These are phyloP conservation scores for Tolypocladium tropicale DNA, from an alignment of 2,329 filamentous ascomycete genomes.

Conservation along the genomic window DNA sequence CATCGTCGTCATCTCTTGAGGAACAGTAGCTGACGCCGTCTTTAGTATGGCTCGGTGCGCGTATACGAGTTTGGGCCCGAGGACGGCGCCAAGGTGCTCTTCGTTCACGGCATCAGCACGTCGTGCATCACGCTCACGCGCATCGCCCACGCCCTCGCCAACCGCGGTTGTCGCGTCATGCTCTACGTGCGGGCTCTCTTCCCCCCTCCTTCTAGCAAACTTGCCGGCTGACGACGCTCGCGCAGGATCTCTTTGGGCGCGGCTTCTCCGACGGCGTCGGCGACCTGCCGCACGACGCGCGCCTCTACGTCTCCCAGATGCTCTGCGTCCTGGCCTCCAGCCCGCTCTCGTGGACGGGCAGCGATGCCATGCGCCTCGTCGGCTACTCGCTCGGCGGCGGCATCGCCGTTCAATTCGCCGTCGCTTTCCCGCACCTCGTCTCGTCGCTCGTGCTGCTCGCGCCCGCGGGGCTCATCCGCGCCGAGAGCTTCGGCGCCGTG, in stretches of 20 bases:
- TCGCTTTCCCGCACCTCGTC: constrained; percentile 61
- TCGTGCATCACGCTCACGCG: constrained; percentile 63
- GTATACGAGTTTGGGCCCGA: constrained; percentile 78
- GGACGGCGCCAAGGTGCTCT: constrained; percentile 60
- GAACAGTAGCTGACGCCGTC: constrained; percentile 2
- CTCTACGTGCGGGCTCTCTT: constrained; percentile 45
- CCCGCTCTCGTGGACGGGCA: constrained; percentile 54
- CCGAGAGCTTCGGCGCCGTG: constrained; percentile 38
- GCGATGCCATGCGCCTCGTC: constrained; percentile 50
- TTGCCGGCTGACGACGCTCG: constrained; percentile 3
- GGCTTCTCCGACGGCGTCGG: constrained; percentile 56
- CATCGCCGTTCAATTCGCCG: constrained; percentile 64
- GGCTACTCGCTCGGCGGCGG: constrained; percentile 80
- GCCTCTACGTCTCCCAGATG: constrained; percentile 64
- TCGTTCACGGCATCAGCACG: constrained; percentile 78
- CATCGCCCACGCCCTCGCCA: constrained; percentile 56
- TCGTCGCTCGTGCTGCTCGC: constrained; percentile 65
- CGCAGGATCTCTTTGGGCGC: constrained; percentile 56
- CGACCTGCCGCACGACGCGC: constrained; percentile 60
- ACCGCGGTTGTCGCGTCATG: constrained; percentile 68
- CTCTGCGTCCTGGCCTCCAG: constrained; percentile 62
- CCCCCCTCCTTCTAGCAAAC: constrained; percentile 3
- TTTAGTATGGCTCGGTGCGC: constrained; percentile 60
- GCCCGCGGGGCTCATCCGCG: constrained; percentile 62
- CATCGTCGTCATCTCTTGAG: no score